Conservation (phyloP, 139 green algal genomes). For the Chlamydomonas sphaeroides region DNA sequence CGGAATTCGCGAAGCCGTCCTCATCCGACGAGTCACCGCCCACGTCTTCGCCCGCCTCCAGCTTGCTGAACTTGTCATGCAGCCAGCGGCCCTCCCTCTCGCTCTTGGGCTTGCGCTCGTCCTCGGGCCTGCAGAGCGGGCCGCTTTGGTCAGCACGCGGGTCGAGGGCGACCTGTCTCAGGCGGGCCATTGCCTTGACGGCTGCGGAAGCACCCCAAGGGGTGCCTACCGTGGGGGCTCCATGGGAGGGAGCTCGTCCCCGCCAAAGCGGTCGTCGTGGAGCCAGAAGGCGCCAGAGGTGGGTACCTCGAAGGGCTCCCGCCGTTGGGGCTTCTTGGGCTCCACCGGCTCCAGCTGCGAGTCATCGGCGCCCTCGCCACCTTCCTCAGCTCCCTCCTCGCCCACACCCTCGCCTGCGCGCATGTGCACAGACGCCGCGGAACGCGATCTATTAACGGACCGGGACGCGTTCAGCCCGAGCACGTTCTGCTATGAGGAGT, state of each 20-base stretch:
- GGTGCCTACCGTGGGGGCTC: slow-evolving; percentile 10
- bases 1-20: slow-evolving; percentile 18
- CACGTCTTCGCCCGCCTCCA: slow-evolving; percentile 28
- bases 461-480: too few relatives aligned
- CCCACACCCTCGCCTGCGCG: not conserved
- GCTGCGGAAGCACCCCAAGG: too few relatives aligned
- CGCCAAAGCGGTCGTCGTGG: slow-evolving; percentile 64
- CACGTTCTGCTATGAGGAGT: not conserved
- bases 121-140: too few relatives aligned
- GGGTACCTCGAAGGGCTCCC: slow-evolving; percentile 66
- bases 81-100: slow-evolving; percentile 49
- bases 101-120: slow-evolving; percentile 30
- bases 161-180: too few relatives aligned
- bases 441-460: not conserved
- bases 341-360: not conserved
- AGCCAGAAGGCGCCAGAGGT: slow-evolving; percentile 61
- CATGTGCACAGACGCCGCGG: not conserved
- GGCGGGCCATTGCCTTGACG: too few relatives aligned
- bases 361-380: not conserved
- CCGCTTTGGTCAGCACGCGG: too few relatives aligned
- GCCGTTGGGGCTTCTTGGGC: slow-evolving; percentile 39
- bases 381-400: not conserved
- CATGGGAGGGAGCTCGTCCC: slow-evolving; percentile 16
- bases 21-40: not conserved
- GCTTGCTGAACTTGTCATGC: slow-evolving; percentile 59